A percentile compares a stretch with the other conserved stretches of the same genome.
These are phyloP conservation scores for Linanthus parryae DNA, from an alignment of 148 eudicot species.

Conservation along the genomic window DNA sequence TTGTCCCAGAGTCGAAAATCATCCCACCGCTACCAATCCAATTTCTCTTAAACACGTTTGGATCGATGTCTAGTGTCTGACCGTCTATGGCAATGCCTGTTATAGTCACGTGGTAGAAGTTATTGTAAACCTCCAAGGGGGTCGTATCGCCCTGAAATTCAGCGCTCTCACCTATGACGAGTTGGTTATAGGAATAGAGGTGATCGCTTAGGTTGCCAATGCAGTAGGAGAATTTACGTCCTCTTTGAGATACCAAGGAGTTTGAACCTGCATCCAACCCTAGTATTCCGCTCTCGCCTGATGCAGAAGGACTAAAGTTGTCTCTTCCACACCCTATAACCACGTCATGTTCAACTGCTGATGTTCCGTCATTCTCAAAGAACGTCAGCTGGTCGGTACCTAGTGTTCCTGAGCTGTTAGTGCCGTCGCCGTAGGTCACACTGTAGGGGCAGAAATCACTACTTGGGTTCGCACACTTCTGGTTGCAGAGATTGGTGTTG, in stretches of 20 bases:
- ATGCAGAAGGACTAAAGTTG: neutral
- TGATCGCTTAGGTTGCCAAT: constrained; percentile 15
- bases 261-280: constrained; percentile 9
- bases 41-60: neutral
- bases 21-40: neutral
- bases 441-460: neutral
- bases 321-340: constrained; percentile 22
- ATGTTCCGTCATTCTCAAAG: constrained; percentile 6
- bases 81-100: constrained; percentile 24
- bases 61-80: constrained; percentile 7
- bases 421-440: neutral
- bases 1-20: constrained; percentile 21
- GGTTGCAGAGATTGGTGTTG: neutral
- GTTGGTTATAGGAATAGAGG: constrained; percentile 10
- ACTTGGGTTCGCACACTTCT: neutral
- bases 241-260: constrained; percentile 10
- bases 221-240: constrained; percentile 24
- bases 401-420: constrained; percentile 4
- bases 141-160: constrained; percentile 23
- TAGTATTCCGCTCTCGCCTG: constrained; percentile 8
- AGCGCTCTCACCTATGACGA: constrained; percentile 22
- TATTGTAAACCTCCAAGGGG: constrained; percentile 3
- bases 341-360: neutral
- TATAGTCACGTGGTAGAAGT: constrained; percentile 4
- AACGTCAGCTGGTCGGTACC: constrained; percentile 21